These are phyloP conservation scores for Cryptococcus jaspeensis DNA, from an alignment of 1,284 basidiomycete species.

Conservation along the genomic window DNA sequence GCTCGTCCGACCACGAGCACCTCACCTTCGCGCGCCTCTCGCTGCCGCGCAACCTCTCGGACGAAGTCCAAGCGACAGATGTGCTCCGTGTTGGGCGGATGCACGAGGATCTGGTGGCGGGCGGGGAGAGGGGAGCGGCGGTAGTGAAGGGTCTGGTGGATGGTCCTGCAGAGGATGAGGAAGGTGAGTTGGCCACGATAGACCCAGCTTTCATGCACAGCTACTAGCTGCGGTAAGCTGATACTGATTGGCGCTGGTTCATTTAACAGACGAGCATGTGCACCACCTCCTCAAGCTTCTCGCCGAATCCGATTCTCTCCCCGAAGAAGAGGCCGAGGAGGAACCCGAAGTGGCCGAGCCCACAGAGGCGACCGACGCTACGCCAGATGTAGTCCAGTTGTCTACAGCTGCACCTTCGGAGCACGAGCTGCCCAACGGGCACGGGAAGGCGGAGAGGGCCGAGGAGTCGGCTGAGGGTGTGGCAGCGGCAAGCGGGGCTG, in stretches of 20 bases:
- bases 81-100: conserved; percentile 41
- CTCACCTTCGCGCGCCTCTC: conserved; percentile 50
- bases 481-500: no score
- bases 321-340: conserved; percentile 1
- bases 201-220: no score
- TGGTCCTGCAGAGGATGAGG: conserved; percentile 36
- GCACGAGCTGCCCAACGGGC: conserved; percentile 3
- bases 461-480: not conserved
- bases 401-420: conserved; percentile 6
- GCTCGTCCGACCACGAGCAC: conserved; percentile 36
- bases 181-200: no score
- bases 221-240: not conserved
- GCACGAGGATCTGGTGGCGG: conserved; percentile 38
- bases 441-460: not conserved
- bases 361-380: not conserved
- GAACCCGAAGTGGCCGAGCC: not conserved
- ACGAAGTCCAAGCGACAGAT: conserved; percentile 46
- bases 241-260: not conserved
- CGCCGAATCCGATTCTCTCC: conserved; percentile 8
- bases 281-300: conserved; percentile 39
- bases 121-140: conserved; percentile 26
- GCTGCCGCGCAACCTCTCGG: conserved; percentile 43
- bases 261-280: conserved; percentile 33
- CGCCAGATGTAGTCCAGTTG: conserved; percentile 1
- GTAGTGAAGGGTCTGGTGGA: conserved; percentile 27